These are phyloP conservation scores for Colletotrichum theobromicola DNA, from an alignment of 2,329 filamentous ascomycete genomes.

Conservation along the genomic window DNA sequence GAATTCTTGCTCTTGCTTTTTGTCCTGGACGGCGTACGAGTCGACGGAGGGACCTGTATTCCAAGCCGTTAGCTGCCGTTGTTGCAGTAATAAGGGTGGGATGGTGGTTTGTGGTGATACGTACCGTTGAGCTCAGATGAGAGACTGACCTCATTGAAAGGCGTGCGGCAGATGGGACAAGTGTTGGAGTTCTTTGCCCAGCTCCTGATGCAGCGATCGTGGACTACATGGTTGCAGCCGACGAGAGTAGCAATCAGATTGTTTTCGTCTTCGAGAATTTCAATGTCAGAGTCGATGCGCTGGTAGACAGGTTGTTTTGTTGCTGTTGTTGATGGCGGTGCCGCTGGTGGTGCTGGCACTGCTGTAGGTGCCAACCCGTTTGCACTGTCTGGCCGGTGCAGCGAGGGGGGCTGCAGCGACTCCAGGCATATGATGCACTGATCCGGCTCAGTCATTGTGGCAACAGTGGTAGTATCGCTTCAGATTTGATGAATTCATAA, in stretches of 20 bases:
- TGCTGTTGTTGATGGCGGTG: slow-evolving; percentile 24
- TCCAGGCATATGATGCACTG: slow-evolving; percentile 76
- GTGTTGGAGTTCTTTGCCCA: slow-evolving; percentile 98
- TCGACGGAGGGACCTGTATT: slow-evolving; percentile 57
- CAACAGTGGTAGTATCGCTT: slow-evolving; percentile 41
- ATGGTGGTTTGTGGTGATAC: slow-evolving; percentile 7
- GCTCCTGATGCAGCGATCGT: slow-evolving; percentile 89
- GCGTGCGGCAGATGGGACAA: slow-evolving; percentile 93
- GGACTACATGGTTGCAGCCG: slow-evolving; percentile 89
- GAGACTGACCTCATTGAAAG: slow-evolving; percentile 89
- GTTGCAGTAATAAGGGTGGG: not conserved
- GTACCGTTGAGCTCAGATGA: slow-evolving; percentile 59
- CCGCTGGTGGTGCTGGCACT: not conserved
- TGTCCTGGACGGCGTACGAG: slow-evolving; percentile 74
- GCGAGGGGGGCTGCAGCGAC: slow-evolving; percentile 50
- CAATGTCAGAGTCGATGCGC: slow-evolving; percentile 15
- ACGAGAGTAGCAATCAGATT: slow-evolving; percentile 64
- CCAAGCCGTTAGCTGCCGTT: slow-evolving; percentile 24
- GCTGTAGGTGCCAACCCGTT: slow-evolving; percentile 24
- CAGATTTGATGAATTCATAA: slow-evolving; percentile 51
- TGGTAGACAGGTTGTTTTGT: slow-evolving; percentile 23
- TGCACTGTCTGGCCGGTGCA: slow-evolving; percentile 26
- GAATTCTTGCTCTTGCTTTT: slow-evolving; percentile 88
- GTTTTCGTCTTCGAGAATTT: slow-evolving; percentile 31
- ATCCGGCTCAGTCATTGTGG: slow-evolving; percentile 60